Evolutionary conservation across 2,329 filamentous ascomycete species (phyloP).

Genomic region (Aphanocladium album): DNA sequence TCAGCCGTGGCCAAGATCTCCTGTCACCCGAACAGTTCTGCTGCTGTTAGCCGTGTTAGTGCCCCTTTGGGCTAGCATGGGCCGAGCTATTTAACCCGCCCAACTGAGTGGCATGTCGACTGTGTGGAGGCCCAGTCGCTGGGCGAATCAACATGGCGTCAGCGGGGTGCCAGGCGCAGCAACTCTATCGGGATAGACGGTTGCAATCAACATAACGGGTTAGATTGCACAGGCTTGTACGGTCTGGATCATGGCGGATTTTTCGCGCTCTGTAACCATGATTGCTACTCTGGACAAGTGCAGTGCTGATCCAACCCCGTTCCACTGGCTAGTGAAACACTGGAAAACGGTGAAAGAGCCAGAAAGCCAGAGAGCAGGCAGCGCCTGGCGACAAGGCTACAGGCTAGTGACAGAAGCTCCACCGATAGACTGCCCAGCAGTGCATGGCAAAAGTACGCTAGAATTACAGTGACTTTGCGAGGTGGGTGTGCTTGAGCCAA

Average conservation of each 20-base stretch:
- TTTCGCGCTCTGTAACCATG: background rate
- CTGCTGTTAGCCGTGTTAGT: conserved; percentile 10
- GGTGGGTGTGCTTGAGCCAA: background rate
- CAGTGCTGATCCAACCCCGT: conserved; percentile 7
- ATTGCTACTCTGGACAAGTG: background rate
- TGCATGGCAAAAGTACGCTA: background rate
- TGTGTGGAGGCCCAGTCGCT: background rate
- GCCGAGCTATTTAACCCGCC: background rate
- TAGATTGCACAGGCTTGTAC: background rate
- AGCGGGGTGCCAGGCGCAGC: background rate
- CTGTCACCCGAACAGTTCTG: background rate
- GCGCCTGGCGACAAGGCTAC: conserved; percentile 1
- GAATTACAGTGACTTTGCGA: background rate
- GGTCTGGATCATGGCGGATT: conserved; percentile 5
- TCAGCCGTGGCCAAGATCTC: background rate
- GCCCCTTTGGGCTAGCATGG: conserved; percentile 12
- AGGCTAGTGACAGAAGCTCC: background rate
- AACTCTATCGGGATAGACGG: conserved; percentile 11
- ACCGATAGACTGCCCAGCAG: background rate
- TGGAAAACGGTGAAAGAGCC: background rate
- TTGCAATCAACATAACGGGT: background rate
- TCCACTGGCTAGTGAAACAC: conserved; percentile 7
- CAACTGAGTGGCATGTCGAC: background rate
- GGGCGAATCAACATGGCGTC: conserved; percentile 1
- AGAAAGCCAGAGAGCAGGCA: background rate